These are phyloP conservation scores for Oryza meyeriana DNA, from an alignment of 176 grass and related monocot genomes.

Conservation along the genomic window DNA sequence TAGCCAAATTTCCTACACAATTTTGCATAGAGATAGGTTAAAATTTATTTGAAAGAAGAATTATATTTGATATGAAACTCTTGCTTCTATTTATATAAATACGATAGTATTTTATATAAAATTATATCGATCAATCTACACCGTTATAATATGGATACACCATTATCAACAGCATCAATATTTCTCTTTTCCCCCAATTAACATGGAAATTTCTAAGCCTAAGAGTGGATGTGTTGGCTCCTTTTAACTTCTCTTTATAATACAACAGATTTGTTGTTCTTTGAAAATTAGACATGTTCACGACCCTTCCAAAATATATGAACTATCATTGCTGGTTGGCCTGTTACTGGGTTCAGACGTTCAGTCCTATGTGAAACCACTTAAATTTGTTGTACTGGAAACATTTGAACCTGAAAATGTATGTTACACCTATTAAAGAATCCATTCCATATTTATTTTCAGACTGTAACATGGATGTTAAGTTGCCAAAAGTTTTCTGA, in stretches of 20 bases:
- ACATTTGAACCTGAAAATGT: background rate
- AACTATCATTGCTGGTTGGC: background rate
- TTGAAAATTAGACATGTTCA: background rate
- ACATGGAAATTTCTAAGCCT: background rate
- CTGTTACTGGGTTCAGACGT: background rate
- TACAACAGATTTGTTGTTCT: background rate
- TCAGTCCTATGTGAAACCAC: background rate
- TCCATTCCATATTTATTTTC: background rate
- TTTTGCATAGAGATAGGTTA: too few relatives aligned
- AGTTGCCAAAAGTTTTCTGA: background rate
- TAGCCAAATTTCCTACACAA: too few relatives aligned
- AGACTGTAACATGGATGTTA: background rate
- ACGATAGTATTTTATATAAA: background rate
- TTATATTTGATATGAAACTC: too few relatives aligned
- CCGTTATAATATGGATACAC: background rate
- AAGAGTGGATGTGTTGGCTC: background rate
- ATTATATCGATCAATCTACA: background rate
- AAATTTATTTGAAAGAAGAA: too few relatives aligned
- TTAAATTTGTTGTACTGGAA: background rate
- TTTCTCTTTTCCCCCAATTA: background rate
- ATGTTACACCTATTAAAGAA: background rate
- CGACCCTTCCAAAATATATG: background rate
- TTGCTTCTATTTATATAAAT: too few relatives aligned
- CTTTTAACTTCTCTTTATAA: too few relatives aligned
- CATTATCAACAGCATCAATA: background rate